Conservation (phyloP, 2,329 filamentous ascomycete species). For the Aspergillus sp. region DNA sequence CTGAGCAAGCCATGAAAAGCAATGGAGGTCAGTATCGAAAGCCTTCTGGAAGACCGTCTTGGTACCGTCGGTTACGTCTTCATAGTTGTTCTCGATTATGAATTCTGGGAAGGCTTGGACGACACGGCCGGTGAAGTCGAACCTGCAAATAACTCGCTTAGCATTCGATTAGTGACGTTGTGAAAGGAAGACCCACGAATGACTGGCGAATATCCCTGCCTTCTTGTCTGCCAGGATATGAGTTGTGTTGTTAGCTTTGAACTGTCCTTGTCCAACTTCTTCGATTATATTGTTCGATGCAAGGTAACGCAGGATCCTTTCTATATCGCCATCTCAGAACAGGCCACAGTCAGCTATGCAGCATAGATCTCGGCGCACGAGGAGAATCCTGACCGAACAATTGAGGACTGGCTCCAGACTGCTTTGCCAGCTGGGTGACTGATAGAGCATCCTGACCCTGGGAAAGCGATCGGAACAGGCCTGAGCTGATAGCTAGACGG, state of each 20-base stretch:
- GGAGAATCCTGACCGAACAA: neutral
- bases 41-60: constrained; percentile 32
- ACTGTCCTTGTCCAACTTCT: neutral
- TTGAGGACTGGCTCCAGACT: neutral
- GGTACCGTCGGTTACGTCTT: constrained; percentile 24
- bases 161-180: neutral
- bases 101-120: constrained; percentile 25
- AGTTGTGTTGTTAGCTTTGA: neutral
- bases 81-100: constrained; percentile 29
- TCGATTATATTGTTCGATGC: neutral
- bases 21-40: constrained; percentile 25
- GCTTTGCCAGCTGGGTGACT: constrained; percentile 3
- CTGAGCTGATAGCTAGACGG: constrained; percentile 18
- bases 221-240: neutral
- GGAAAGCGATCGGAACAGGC: constrained; percentile 16
- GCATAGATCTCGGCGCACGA: no score
- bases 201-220: neutral
- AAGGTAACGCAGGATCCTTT: neutral
- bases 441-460: constrained; percentile 6
- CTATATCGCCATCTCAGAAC: neutral
- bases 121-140: neutral
- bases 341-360: no score
- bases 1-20: constrained; percentile 30
- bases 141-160: neutral
- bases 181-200: neutral